phyloP scores from a whole-genome alignment of 2,329 filamentous ascomycete species.

The Neopestalotiopsis sp. region DNA sequence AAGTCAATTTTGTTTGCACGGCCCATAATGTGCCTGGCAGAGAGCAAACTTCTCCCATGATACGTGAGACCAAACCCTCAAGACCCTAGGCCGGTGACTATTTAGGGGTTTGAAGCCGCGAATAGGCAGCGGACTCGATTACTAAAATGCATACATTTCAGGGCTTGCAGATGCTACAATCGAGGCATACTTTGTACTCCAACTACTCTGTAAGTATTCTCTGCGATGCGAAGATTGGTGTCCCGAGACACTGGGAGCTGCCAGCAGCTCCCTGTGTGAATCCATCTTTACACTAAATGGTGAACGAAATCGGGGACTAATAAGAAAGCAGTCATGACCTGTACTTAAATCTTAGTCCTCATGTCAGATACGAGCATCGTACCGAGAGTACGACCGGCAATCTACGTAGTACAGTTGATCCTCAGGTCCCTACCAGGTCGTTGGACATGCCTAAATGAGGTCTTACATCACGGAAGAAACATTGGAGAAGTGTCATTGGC shows the following conservation, averaged over 20 bases:
- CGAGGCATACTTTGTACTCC: too few relatives aligned
- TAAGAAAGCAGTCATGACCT: neutral
- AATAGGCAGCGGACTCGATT: too few relatives aligned
- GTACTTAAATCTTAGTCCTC: neutral
- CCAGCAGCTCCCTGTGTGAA: neutral
- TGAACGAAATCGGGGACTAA: neutral
- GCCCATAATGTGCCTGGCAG: too few relatives aligned
- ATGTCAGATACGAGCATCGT: neutral
- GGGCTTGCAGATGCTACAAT: conserved; percentile 24
- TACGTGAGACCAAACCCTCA: too few relatives aligned
- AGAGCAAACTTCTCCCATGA: too few relatives aligned
- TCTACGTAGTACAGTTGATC: neutral
- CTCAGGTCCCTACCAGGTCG: neutral
- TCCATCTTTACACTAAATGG: neutral
- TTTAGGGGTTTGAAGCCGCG: too few relatives aligned
- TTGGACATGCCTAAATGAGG: neutral
- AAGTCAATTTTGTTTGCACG: neutral
- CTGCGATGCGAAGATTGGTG: conserved; percentile 20
- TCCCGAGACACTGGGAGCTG: neutral
- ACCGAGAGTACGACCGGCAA: neutral
- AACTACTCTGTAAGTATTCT: too few relatives aligned
- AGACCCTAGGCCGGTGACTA: too few relatives aligned
- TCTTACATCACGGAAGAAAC: neutral
- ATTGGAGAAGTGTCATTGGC: neutral
- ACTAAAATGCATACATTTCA: too few relatives aligned